Conservation (phyloP, 345 rosid species). For the Eucalyptus erythrocorys region DNA sequence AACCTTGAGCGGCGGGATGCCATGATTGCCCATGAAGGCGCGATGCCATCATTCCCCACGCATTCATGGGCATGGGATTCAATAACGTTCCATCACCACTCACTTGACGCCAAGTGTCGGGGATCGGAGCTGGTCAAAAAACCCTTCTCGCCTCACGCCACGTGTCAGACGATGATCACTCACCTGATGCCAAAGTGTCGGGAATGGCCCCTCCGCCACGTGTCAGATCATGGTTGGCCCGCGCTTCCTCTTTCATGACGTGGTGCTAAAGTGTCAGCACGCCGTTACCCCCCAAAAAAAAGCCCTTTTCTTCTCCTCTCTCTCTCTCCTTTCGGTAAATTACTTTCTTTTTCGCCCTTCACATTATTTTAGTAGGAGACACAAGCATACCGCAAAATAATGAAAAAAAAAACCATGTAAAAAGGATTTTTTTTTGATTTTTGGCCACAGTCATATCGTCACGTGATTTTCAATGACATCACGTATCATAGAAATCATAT, state of each 20-base stretch:
- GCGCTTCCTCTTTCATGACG: not conserved
- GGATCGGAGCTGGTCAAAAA: not conserved
- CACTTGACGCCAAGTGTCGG: not conserved
- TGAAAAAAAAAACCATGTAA: not conserved
- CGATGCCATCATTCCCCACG: not conserved
- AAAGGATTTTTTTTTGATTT: too few species aligned
- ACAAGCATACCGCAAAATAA: not conserved
- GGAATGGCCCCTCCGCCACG: not conserved
- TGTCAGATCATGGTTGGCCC: not conserved
- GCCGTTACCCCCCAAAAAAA: not conserved
- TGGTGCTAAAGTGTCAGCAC: not conserved
- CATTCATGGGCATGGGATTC: not conserved
- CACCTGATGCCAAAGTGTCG: not conserved
- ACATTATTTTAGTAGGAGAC: not conserved
- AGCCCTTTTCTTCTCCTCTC: too few species aligned
- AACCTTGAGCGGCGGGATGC: not conserved
- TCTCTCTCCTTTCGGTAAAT: not conserved
- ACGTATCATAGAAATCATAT: fast-evolving
- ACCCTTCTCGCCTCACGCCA: not conserved
- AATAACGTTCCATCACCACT: not conserved
- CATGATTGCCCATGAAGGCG: not conserved
- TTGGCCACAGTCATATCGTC: not conserved
- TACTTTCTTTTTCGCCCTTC: not conserved
- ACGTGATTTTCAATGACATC: not conserved
- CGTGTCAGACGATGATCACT: not conserved